Evolutionary conservation across 768 basidiomycete genomes (phyloP), one percentile per base, ranked within the genome.

Genomic region (Calocybe cyanea): DNA sequence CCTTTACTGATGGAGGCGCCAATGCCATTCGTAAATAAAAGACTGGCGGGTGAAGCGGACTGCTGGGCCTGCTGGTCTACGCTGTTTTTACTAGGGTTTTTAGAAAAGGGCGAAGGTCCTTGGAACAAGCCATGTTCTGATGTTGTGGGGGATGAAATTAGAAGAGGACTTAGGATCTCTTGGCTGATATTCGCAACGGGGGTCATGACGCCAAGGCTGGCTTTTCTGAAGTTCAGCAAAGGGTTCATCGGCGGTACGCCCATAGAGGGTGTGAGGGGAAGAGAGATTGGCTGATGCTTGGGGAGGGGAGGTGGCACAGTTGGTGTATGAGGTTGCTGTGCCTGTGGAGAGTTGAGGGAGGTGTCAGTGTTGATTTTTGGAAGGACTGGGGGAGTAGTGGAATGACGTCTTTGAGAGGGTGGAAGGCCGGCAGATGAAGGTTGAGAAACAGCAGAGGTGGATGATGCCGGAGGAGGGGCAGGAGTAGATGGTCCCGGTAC

Each of bases 221-320:
- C 51, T 62, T 66, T 65, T 17, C 72, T 46, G 45, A 67, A 63
- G 10, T 57, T 61, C 2, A 67, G 49, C 1, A 68, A 54, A 10
- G 65, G 63, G 38, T 66, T 70, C 13, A 28, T 28, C 25, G 58
- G 55, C 9, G 61, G 64, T 38, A 55, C 38, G 15, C 45, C 49
- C 7, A 62, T 54, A 15, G 67, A 68, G 3, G 77, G 75, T 1
- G 76, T 77, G 0, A 69, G 60, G 4, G 75, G 76, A 2, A 77
- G 62, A 6, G 77, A 72, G 28, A 79, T 72, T 5, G 70, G 73
- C 44, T 67, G 64, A 6, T 60, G 60, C 51, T 61, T 69, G 6
- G 61, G 53, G 9, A 72, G 57, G 7, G 64, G 66, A 8, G 77
- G 75, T 4, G 74, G 71, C 13, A 56, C 49, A 28, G 46, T 50